Evolutionary conservation across 2,329 filamentous ascomycete genomes (phyloP), one percentile per base, ranked within the genome.

Genomic region (Plenodomus lindquistii): DNA sequence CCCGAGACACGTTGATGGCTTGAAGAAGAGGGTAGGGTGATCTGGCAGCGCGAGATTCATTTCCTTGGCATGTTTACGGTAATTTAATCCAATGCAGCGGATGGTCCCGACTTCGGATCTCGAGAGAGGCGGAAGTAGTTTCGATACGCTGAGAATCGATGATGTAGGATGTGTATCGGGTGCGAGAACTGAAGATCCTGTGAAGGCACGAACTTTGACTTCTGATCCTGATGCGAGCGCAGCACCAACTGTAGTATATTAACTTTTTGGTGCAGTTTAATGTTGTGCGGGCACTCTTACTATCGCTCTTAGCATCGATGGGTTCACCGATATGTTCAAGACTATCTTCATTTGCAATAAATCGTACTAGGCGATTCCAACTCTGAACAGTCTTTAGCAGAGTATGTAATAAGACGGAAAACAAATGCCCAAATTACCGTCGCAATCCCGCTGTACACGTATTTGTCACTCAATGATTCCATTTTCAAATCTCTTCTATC

Each of bases 81-180:
- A 61, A 63, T 79, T 79, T 42, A 79, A 69, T 6, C 77, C 76
- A 39, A 79, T 62, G 56, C 76, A 79, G 29, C 76, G 73, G 40
- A 78, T 75, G 17, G 72, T 70, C 27, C 71, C 70, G 5, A 75
- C 66, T 24, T 77, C 70, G 11, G 64, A 48, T 17, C 48, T 48
- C 1, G 62, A 52, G 18, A 77, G 45, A 0, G 75, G 75, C 2
- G 69, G 63, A 16, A 77, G 58, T 10, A 60, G 46, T 35, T 36
- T 38, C 22, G 40, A 44, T 44, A 55, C 45, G 18, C 41, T 52
- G 21, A 54, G 44, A 17, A 44, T 50, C 1, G 45, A 42, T 29
- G 44, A 24, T 19, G 50, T 59, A 24, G 48, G 54, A 16, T 40
- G 9, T 2, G 34, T 17, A 9, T 42, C 31, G 5, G 40, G 15